Base-by-base conservation (phyloP, 352 stramenopile genomes). In the Phytophthora hibernalis region DNA sequence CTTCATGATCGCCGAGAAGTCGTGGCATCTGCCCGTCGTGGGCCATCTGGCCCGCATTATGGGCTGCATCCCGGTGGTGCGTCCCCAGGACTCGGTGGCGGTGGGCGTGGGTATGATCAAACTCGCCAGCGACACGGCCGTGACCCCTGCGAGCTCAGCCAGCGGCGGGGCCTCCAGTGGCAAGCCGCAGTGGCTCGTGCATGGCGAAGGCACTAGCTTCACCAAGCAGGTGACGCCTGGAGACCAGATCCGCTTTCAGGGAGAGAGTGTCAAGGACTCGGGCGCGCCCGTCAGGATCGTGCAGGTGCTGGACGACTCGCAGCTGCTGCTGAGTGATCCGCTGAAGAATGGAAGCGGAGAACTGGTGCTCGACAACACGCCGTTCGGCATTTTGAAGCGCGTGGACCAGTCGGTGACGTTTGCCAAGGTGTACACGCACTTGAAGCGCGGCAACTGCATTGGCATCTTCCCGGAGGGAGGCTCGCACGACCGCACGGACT, bases 391-490 rank as follows among this genome's bases (percentile, higher is more conserved):
- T 38, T 77, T 98, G 38, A 92, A 93, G 74, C 92, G 95, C 20
- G 87, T 98, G 13, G 91, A 98, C 70, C 95, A 98, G 64, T 88
- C 78, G 1, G 83, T 96, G 45, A 95, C 97, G 50, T 98, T 98
- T 74, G 79, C 91, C 33, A 93, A 93, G 62, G 95, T 98, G 43
- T 97, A 97, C 72, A 91, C 80, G 57, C 85, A 94, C 61, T 73
- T 98, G 38, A 90, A 95, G 56, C 80, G 86, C 18, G 95, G 92
- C 12, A 87, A 97, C 65, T 96, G 86, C 59, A 96, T 98, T 50
- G 95, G 92, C 5, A 99, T 99, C 47, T 99, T 99, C 68, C 98
- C 98, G 0, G 98, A 99, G 72, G 98, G 97, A 40, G 98, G 98
- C 12, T 98, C 88, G 26, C 98, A 99, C 76, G 98, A 99, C 74